Base-by-base conservation (phyloP, 306 rosid species). In the Vicia faba region DNA sequence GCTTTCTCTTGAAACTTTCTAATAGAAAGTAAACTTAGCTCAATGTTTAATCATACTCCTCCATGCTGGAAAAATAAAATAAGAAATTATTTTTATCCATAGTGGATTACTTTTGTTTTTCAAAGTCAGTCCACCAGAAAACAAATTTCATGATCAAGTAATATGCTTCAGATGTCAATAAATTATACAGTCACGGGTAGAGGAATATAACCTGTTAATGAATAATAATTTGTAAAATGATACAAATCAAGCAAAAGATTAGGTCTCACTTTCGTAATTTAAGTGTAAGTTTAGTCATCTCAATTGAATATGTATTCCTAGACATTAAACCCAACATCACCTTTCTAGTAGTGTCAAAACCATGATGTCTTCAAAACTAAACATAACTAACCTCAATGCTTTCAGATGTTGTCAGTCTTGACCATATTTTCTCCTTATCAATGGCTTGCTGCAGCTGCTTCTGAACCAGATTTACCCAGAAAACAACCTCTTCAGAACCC, bases 361-460 rank as follows among this genome's bases (percentile, higher is more conserved):
- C 69, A 63, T 49, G 57, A 48, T 58, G 55, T 54, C 64, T 72
- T 19, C 58, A 59, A 74, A 68, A 66, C 49, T 61, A 58, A 73
- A 35, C 53, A 63, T 51, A 64, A 71, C 89, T 70, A 38, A 89
- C 98, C 98, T 89, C 98, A 45, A 92, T 95, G 75, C 97, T 88
- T 88, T 95, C 99, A 46, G 96, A 88, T 59, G 99, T 90, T 70
- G 97, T 95, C 44, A 95, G 78, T 72, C 96, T 82, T 36, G 97
- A 90, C 99, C 99, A 95, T 68, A 95, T 95, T 84, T 79, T 91
- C 82, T 95, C 99, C 75, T 96, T 95, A 57, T 90, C 92, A 73
- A 95, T 82, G 64, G 96, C 96, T 71, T 68, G 88, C 66, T 90
- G 96, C 74, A 95, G 82, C 76, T 85, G 92, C 83, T 61, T 79